Conservation (phyloP, 352 stramenopile species). For the Plasmopara halstedii region DNA sequence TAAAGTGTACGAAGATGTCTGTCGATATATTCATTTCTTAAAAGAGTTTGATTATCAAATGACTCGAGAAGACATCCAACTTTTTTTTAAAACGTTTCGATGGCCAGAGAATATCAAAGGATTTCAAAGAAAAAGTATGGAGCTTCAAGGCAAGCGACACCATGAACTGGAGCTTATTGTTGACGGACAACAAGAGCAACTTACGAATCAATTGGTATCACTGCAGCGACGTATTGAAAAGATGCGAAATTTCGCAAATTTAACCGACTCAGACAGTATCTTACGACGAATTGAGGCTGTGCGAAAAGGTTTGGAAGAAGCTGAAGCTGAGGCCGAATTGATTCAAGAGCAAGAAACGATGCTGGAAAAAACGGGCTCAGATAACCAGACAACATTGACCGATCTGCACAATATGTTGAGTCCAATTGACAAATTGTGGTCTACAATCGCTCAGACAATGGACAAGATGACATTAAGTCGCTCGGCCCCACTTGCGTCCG, state of each 20-base stretch:
- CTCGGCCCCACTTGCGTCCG: constrained; percentile 47
- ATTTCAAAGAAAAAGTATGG: constrained; percentile 87
- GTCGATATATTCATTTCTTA: constrained; percentile 79
- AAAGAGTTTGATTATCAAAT: constrained; percentile 84
- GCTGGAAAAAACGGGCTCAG: constrained; percentile 74
- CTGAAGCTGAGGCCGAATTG: constrained; percentile 69
- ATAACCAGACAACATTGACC: constrained; percentile 69
- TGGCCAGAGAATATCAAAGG: constrained; percentile 89
- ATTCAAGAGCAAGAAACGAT: constrained; percentile 86
- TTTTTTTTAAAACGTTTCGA: constrained; percentile 86
- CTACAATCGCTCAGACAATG: constrained; percentile 72
- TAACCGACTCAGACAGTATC: constrained; percentile 70
- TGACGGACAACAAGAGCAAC: constrained; percentile 84
- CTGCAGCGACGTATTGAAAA: constrained; percentile 87
- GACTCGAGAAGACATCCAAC: constrained; percentile 83
- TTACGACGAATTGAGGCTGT: constrained; percentile 75
- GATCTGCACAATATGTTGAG: constrained; percentile 71
- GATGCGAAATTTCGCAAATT: constrained; percentile 82
- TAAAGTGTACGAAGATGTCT: constrained; percentile 74
- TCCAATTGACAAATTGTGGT: constrained; percentile 87
- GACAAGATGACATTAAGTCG: constrained; percentile 67
- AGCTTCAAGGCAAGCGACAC: constrained; percentile 86
- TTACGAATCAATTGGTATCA: constrained; percentile 64
- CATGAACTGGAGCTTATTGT: constrained; percentile 85
- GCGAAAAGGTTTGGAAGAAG: constrained; percentile 73